A percentile compares a stretch with the other conserved stretches of the same genome.
Evolutionary conservation across 2,329 filamentous ascomycete species (phyloP).

Genomic region (Colletotrichum navitas): DNA sequence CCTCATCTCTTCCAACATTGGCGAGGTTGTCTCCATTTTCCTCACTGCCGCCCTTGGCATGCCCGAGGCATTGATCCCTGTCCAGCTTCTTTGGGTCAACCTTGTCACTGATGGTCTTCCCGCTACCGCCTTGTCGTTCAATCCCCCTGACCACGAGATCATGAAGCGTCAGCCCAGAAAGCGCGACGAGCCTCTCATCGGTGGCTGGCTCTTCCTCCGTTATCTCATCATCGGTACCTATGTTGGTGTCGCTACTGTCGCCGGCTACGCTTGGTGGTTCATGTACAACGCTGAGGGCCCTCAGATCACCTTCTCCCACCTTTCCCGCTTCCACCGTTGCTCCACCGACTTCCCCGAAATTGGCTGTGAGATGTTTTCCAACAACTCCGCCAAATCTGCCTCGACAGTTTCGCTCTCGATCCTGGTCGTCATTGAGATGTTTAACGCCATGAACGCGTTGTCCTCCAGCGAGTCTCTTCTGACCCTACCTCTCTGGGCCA

Average conservation of each 20-base stretch:
- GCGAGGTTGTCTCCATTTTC: constrained; percentile 99
- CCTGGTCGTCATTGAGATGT: constrained; percentile 98
- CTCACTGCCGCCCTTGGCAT: constrained; percentile 95
- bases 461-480: constrained; percentile 95
- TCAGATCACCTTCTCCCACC: constrained; percentile 89
- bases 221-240: constrained; percentile 98
- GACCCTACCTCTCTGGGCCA: constrained; percentile 95
- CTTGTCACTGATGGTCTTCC: constrained; percentile 97
- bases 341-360: constrained; percentile 87
- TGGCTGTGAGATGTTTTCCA: constrained; percentile 90
- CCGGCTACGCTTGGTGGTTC: constrained; percentile 99
- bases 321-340: constrained; percentile 95
- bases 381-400: constrained; percentile 87
- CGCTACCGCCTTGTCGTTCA: constrained; percentile 96
- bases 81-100: constrained; percentile 99
- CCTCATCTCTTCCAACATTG: constrained; percentile 98
- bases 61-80: constrained; percentile 96
- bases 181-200: constrained; percentile 91
- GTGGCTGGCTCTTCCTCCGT: constrained; percentile 96
- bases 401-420: constrained; percentile 93
- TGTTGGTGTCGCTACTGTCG: constrained; percentile 93
- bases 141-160: constrained; percentile 97
- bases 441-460: constrained; percentile 98
- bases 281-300: constrained; percentile 94
- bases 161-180: constrained; percentile 94